Percentiles rank a stretch among this genome's conserved stretches.
phyloP scores from a whole-genome alignment of 352 stramenopile genomes.

The Phytophthora uliginosa region DNA sequence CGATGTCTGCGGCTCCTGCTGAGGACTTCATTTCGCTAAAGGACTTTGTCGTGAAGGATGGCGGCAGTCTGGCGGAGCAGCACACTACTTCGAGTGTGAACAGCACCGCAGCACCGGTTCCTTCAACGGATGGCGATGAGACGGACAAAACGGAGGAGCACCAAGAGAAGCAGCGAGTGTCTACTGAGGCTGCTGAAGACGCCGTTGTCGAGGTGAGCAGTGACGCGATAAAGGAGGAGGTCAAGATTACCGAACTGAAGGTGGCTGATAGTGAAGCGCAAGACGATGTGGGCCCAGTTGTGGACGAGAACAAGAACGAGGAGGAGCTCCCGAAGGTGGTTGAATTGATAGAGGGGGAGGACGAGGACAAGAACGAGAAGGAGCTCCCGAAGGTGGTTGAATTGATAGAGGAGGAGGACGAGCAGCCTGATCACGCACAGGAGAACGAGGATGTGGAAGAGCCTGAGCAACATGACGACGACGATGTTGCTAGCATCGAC shows the following conservation, averaged over 20 bases:
- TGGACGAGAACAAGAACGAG: constrained; percentile 4
- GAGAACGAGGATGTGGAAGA: constrained; percentile 1
- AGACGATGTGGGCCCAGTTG: neutral
- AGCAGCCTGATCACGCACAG: constrained; percentile 6
- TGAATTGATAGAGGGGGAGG: neutral
- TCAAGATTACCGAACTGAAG: constrained; percentile 8
- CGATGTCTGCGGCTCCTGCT: neutral
- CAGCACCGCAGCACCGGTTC: constrained; percentile 36
- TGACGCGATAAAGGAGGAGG: constrained; percentile 15
- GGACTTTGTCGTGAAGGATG: constrained; percentile 53
- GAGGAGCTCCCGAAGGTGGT: constrained; percentile 3
- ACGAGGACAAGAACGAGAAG: constrained; percentile 6
- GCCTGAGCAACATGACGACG: constrained; percentile 13
- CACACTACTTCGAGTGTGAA: constrained; percentile 32
- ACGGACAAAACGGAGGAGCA: constrained; percentile 25
- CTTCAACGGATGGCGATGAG: constrained; percentile 27
- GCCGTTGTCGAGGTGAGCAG: neutral
- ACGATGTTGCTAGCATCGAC: constrained; percentile 28
- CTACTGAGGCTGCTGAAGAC: constrained; percentile 16
- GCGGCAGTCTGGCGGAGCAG: constrained; percentile 40
- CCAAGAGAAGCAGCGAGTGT: constrained; percentile 9
- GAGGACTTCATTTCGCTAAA: constrained; percentile 51
- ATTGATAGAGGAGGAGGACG: constrained; percentile 9
- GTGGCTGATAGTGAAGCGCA: constrained; percentile 8
- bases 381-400: constrained; percentile 1